Evolutionary conservation across 2,329 filamentous ascomycete genomes (phyloP).

Genomic region (Scopulariopsis brevicaulis): DNA sequence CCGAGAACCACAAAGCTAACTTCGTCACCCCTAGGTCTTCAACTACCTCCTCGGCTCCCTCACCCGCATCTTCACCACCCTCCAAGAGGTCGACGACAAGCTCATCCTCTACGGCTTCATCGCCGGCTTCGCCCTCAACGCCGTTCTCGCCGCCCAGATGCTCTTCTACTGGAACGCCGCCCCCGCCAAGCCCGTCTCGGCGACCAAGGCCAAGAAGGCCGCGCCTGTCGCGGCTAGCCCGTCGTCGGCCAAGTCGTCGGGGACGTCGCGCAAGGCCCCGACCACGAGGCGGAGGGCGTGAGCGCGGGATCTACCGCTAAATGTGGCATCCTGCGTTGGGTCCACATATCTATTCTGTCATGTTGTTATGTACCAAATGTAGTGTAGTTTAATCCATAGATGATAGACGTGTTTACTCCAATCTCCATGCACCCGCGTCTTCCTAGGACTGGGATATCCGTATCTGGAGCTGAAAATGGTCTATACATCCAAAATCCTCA

Average conservation of each 20-base stretch:
- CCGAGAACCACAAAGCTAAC: not conserved
- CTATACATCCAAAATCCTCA: not conserved
- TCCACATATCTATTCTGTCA: not conserved
- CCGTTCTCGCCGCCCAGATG: constrained; percentile 81
- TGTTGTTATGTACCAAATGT: not conserved
- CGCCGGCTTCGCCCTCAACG: constrained; percentile 82
- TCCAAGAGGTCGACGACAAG: constrained; percentile 95
- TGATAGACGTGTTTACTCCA: not conserved
- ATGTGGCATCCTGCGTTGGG: not conserved
- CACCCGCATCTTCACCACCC: constrained; percentile 90
- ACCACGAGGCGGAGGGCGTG: constrained; percentile 32
- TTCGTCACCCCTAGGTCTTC: constrained; percentile 58
- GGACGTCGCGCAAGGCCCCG: constrained; percentile 26
- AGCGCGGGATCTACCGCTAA: constrained; percentile 1
- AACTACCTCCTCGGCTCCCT: constrained; percentile 93
- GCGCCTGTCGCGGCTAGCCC: constrained; percentile 12
- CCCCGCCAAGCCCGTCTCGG: constrained; percentile 23
- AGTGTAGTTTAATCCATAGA: not conserved
- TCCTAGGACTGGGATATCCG: not conserved
- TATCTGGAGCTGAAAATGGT: not conserved
- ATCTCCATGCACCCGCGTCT: not conserved
- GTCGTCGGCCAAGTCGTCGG: constrained; percentile 12
- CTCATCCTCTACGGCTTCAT: constrained; percentile 93
- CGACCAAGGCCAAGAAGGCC: constrained; percentile 26
- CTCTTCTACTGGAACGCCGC: constrained; percentile 85